Evolutionary conservation across 768 basidiomycete genomes (phyloP).

Genomic region (Vishniacozyma victoriae): DNA sequence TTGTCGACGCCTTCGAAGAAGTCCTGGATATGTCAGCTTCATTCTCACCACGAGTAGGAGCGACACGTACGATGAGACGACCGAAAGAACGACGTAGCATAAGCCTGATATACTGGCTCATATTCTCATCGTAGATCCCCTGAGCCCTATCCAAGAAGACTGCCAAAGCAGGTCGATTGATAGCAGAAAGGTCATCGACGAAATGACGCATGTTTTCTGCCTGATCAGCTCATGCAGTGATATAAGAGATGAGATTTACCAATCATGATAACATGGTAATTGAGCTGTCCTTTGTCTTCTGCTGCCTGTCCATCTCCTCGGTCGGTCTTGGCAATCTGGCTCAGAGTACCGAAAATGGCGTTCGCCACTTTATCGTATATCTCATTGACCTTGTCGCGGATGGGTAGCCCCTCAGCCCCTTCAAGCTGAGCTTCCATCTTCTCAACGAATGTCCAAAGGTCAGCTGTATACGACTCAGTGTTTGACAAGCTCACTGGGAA

Average conservation of each 20-base stretch:
- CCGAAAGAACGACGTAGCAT: slow-evolving; percentile 79
- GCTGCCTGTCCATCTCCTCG: slow-evolving; percentile 55
- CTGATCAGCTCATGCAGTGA: slow-evolving; percentile 2
- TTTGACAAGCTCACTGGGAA: slow-evolving; percentile 58
- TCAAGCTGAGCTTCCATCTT: slow-evolving; percentile 78
- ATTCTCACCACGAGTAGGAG: background rate
- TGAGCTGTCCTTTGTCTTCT: slow-evolving; percentile 93
- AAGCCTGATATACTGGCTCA: slow-evolving; percentile 77
- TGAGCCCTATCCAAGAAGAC: slow-evolving; percentile 68
- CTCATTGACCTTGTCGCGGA: slow-evolving; percentile 67
- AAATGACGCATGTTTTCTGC: slow-evolving; percentile 96
- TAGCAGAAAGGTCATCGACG: slow-evolving; percentile 68
- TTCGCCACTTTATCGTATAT: slow-evolving; percentile 85
- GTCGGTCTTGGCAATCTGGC: slow-evolving; percentile 93
- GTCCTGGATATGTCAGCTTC: slow-evolving; percentile 56
- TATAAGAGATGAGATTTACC: slow-evolving; percentile 54
- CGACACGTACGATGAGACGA: slow-evolving; percentile 63
- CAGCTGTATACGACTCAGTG: background rate
- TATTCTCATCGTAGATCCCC: slow-evolving; percentile 80
- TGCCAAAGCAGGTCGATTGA: slow-evolving; percentile 61
- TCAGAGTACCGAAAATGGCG: slow-evolving; percentile 84
- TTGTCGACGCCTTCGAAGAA: slow-evolving; percentile 90
- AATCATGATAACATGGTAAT: slow-evolving; percentile 90
- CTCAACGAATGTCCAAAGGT: slow-evolving; percentile 58
- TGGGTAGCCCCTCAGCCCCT: slow-evolving; percentile 65